These are phyloP conservation scores for Skeletonema potamos DNA, from an alignment of 108 stramenopile genomes.

Conservation along the genomic window DNA sequence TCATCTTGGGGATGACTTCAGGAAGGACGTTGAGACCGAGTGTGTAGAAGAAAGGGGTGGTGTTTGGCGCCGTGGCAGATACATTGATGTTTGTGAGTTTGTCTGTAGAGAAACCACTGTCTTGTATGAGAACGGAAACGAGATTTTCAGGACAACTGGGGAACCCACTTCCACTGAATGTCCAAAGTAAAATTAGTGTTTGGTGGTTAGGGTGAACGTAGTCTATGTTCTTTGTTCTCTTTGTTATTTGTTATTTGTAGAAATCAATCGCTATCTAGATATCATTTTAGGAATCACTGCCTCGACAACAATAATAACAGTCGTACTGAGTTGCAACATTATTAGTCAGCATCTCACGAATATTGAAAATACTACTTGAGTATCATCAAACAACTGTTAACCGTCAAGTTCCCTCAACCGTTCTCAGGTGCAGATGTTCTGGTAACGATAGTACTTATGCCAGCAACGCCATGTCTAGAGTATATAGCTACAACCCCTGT, in stretches of 20 bases:
- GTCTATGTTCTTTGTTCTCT: neutral
- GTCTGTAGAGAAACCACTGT: neutral
- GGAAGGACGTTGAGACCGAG: neutral
- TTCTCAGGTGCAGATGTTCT: no score
- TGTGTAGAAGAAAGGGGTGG: neutral
- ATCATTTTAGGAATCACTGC: neutral
- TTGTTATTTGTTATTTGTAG: neutral
- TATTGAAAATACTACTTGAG: no score
- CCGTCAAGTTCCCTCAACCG: no score
- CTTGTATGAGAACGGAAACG: neutral
- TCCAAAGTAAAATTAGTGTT: neutral
- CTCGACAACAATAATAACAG: no score
- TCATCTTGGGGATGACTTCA: neutral
- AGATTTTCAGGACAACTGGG: neutral
- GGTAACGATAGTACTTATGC: no score
- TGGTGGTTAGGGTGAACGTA: neutral
- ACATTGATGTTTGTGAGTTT: neutral
- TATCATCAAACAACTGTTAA: no score
- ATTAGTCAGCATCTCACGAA: no score
- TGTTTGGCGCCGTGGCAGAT: neutral
- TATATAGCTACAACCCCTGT: no score
- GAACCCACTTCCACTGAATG: neutral
- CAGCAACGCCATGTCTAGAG: no score
- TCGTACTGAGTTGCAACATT: no score
- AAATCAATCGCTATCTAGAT: neutral